These are phyloP conservation scores for Rhododendron simsii DNA, from an alignment of 148 eudicot genomes.

Conservation along the genomic window DNA sequence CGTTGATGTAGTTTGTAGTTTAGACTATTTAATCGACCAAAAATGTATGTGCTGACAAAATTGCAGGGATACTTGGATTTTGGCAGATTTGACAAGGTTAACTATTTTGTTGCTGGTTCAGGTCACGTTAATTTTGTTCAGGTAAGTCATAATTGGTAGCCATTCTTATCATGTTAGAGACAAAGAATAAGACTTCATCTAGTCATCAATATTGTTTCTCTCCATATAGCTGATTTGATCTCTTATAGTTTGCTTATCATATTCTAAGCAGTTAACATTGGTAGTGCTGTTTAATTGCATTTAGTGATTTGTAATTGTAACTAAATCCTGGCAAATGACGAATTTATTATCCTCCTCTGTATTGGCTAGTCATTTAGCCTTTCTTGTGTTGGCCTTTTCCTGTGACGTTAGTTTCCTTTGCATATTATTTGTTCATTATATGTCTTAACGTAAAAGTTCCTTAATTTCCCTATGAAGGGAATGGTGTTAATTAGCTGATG, in stretches of 20 bases:
- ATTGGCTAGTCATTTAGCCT: not conserved
- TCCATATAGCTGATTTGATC: not conserved
- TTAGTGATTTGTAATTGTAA: not conserved
- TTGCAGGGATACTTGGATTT: slow-evolving; percentile 80
- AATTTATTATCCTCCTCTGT: not conserved
- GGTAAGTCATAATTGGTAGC: slow-evolving; percentile 33
- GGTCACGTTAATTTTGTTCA: slow-evolving; percentile 65
- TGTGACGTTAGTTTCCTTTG: not conserved
- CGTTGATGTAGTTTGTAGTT: not conserved
- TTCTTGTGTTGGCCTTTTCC: not conserved
- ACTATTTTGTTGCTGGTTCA: slow-evolving; percentile 68
- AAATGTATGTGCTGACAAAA: not conserved
- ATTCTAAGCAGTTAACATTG: not conserved
- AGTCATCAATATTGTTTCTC: not conserved
- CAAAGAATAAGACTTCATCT: not conserved
- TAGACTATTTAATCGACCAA: not conserved
- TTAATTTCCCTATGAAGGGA: not conserved
- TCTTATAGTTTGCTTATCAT: not conserved
- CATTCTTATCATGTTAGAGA: not conserved
- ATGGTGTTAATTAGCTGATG: not conserved
- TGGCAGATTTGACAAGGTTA: slow-evolving; percentile 73
- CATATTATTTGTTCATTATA: not conserved
- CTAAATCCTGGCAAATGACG: not conserved
- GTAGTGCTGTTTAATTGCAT: not conserved
- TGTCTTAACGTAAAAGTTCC: not conserved